phyloP scores from a whole-genome alignment of 805 yeast genomes.

The Zygosaccharomyces bisporus region DNA sequence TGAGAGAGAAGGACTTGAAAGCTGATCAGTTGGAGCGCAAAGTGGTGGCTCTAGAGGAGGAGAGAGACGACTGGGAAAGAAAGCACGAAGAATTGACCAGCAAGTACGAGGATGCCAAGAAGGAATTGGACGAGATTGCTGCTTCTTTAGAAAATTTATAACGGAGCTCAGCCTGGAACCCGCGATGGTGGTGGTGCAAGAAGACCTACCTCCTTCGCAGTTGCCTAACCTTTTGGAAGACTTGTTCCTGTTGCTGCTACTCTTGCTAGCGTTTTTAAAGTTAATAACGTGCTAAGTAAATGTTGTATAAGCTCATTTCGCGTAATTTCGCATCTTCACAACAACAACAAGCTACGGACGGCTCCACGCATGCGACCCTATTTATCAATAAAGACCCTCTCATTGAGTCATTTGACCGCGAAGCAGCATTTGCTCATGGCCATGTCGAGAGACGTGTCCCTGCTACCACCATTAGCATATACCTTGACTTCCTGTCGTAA shows the following conservation, averaged over 20 bases:
- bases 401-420: conserved; percentile 68
- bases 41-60: conserved; percentile 86
- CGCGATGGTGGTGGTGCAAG: conserved; percentile 1
- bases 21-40: conserved; percentile 95
- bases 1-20: conserved; percentile 92
- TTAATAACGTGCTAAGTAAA: conserved; percentile 7
- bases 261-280: conserved; percentile 9
- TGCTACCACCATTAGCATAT: conserved; percentile 62
- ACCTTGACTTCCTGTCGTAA: conserved; percentile 41
- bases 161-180: conserved; percentile 3
- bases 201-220: not conserved
- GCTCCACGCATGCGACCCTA: conserved; percentile 19
- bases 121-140: conserved; percentile 94
- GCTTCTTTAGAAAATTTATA: conserved; percentile 76
- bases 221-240: conserved; percentile 3
- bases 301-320: conserved; percentile 6
- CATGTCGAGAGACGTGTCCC: conserved; percentile 71
- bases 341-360: not conserved
- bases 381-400: conserved; percentile 50
- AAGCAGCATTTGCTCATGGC: conserved; percentile 74
- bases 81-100: conserved; percentile 83
- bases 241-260: conserved; percentile 7
- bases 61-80: conserved; percentile 86
- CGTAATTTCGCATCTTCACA: not conserved
- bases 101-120: conserved; percentile 79